Base-by-base conservation (phyloP, 169 alveolate genomes). In the Cryptosporidium parvum region DNA sequence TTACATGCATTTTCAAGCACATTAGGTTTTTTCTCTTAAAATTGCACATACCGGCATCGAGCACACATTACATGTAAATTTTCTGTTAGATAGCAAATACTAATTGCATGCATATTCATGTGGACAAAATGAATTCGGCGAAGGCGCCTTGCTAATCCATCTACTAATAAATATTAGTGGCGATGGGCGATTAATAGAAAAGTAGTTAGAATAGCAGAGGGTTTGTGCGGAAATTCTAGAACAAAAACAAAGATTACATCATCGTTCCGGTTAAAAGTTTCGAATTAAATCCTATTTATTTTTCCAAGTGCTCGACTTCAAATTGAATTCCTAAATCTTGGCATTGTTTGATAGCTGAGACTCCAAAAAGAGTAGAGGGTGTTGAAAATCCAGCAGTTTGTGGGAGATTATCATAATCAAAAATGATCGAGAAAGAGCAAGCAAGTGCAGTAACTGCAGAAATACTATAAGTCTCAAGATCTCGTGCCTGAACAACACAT, bases 291-390 rank as follows among this genome's bases (percentile, higher is more conserved):
- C 16, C 58, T 37, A 26, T 69, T 69, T 23, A 69, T n/a, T 69
- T 69, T 6, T 39, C 75, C 23, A 80, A 8, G 16, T 80, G 51
- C 5, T 80, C 80, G 29, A 65, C 75, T 21, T 80, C 89, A 26
- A 80, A 80, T 33, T 80, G 89, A n/a, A 80, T 39, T 33, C 89
- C 89, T 23, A 80, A 37, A 42, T 80, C 80, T 48, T 80, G 89
- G 56, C 75, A 80, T 3, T 80, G 68, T 44, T 80, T 80, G 23
- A 80, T 80, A 1, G 68, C 89, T 5, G 75, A 62, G 2, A 37
- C 70, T 7, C 89, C 89, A 21, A 80, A 33, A 35, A 80, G 42
- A 7, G 61, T 12, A 3, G 89, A 59, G 2, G 89, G 89, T 26
- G 89, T 39, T 4, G 89, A 80, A 23, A 80, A 45, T 5, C 89